Evolutionary conservation across 2,329 filamentous ascomycete genomes (phyloP).

Genomic region (Colletotrichum sp.): DNA sequence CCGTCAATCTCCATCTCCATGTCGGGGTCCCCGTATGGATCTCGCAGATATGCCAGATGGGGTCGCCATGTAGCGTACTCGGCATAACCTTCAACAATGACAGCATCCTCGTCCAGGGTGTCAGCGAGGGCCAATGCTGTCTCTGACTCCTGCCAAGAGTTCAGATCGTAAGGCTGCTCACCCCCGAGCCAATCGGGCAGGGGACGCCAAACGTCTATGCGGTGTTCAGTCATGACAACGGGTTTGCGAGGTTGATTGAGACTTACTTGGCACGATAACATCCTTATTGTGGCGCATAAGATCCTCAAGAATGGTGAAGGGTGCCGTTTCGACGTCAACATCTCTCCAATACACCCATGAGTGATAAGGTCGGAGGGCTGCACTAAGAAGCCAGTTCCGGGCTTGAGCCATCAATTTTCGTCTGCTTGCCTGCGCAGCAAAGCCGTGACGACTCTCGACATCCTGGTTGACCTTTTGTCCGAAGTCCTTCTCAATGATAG

Average conservation of each 20-base stretch:
- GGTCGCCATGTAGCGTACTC: conserved; percentile 99
- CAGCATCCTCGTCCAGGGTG: conserved; percentile 94
- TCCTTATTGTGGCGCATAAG: conserved; percentile 99
- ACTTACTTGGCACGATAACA: conserved; percentile 95
- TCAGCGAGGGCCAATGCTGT: conserved; percentile 93
- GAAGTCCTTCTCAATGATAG: conserved; percentile 98
- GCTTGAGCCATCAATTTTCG: conserved; percentile 98
- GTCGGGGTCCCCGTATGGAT: conserved; percentile 96
- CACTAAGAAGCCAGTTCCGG: conserved; percentile 94
- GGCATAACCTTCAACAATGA: conserved; percentile 98
- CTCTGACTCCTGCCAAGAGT: conserved; percentile 99
- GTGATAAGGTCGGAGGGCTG: conserved; percentile 90
- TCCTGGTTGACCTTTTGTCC: conserved; percentile 98
- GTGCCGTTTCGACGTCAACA: conserved; percentile 96
- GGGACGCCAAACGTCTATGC: conserved; percentile 94
- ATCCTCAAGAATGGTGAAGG: conserved; percentile 95
- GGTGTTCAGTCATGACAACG: conserved; percentile 26
- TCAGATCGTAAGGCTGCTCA: conserved; percentile 97
- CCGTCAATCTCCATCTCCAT: conserved; percentile 99
- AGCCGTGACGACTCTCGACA: conserved; percentile 95
- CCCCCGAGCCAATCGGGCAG: conserved; percentile 98
- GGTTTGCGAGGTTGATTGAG: not conserved
- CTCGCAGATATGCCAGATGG: conserved; percentile 93
- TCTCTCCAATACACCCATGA: conserved; percentile 99
- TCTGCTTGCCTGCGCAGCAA: conserved; percentile 90